phyloP scores from a whole-genome alignment of 768 basidiomycete genomes.

The Holtermannia corniformis region DNA sequence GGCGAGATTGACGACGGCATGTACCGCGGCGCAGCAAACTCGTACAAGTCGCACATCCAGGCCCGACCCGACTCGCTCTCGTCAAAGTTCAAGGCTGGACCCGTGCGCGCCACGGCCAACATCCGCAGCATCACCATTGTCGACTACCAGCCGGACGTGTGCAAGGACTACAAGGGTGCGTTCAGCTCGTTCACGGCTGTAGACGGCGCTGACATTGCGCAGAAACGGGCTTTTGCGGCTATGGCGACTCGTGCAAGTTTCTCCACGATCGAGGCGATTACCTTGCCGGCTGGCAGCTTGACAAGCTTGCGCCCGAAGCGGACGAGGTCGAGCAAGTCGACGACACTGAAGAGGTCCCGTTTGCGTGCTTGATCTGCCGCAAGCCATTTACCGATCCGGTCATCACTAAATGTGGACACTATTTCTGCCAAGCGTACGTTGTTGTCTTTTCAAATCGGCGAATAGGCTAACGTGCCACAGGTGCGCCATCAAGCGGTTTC shows the following conservation, averaged over 20 bases:
- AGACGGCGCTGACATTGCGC: background rate
- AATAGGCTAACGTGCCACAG: conserved; percentile 13
- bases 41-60: conserved; percentile 66
- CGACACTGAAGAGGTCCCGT: conserved; percentile 78
- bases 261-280: conserved; percentile 87
- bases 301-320: conserved; percentile 69
- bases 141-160: conserved; percentile 98
- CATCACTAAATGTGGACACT: conserved; percentile 92
- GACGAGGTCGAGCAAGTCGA: conserved; percentile 44
- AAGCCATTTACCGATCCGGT: conserved; percentile 91
- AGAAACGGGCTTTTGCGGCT: conserved; percentile 99
- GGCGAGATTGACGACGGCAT: conserved; percentile 68
- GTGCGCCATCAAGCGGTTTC: conserved; percentile 90
- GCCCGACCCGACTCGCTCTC: conserved; percentile 72
- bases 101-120: conserved; percentile 68
- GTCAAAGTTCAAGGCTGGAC: conserved; percentile 65
- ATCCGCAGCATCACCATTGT: conserved; percentile 85
- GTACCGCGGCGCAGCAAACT: conserved; percentile 70
- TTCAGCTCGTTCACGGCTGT: conserved; percentile 8
- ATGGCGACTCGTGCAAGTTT: conserved; percentile 98
- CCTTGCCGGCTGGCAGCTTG: conserved; percentile 97
- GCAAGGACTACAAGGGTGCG: conserved; percentile 98
- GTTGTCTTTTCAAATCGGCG: background rate
- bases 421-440: conserved; percentile 69
- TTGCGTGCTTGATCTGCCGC: conserved; percentile 95